Percentiles rank a stretch among this genome's conserved stretches.
These are phyloP conservation scores for Alternaria sp. DNA, from an alignment of 2,329 filamentous ascomycete species.

Conservation along the genomic window DNA sequence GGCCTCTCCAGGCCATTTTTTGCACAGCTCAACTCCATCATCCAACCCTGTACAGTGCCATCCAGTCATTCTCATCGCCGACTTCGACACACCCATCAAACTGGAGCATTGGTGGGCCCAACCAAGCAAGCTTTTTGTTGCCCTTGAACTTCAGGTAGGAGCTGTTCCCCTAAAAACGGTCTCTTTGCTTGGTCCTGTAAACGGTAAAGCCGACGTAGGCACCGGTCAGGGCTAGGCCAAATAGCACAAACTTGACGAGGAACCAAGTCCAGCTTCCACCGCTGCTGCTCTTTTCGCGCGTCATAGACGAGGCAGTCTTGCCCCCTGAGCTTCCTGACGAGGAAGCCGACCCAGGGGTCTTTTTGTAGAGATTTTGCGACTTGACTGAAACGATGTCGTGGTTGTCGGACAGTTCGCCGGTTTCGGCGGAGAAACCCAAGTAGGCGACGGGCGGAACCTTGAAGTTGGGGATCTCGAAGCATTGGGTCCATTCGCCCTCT, in stretches of 20 bases:
- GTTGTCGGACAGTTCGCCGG: conserved; percentile 95
- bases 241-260: conserved; percentile 82
- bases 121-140: conserved; percentile 2
- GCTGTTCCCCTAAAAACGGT: conserved; percentile 51
- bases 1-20: conserved; percentile 12
- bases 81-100: conserved; percentile 10
- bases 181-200: conserved; percentile 69
- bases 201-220: conserved; percentile 86
- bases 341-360: conserved; percentile 24
- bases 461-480: conserved; percentile 74
- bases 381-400: conserved; percentile 92
- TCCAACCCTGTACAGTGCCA: conserved; percentile 28
- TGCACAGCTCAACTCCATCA: conserved; percentile 14
- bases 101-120: background rate
- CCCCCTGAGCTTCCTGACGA: conserved; percentile 7
- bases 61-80: conserved; percentile 11
- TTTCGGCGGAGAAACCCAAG: conserved; percentile 78
- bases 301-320: conserved; percentile 38
- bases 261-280: conserved; percentile 71
- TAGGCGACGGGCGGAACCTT: conserved; percentile 78
- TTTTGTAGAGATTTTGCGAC: conserved; percentile 86
- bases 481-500: conserved; percentile 85
- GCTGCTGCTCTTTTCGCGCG: conserved; percentile 54
- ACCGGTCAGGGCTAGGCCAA: conserved; percentile 72
- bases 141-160: conserved; percentile 7